These are phyloP conservation scores for Phyllosticta citribraziliensis DNA, from an alignment of 2,329 filamentous ascomycete species.

Conservation along the genomic window DNA sequence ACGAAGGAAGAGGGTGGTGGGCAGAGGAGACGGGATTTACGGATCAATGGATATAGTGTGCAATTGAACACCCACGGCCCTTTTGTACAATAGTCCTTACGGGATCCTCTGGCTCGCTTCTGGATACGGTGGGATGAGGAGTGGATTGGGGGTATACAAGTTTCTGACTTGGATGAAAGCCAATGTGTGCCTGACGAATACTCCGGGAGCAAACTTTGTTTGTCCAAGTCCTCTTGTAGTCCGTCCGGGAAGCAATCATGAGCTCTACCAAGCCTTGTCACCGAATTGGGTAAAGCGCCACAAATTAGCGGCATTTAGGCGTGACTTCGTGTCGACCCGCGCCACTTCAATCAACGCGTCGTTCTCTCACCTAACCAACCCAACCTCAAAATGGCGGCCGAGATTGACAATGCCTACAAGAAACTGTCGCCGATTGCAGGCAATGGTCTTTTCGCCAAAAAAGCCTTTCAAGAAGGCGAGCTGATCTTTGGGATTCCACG, in stretches of 20 bases:
- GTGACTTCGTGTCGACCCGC: slow-evolving; percentile 6
- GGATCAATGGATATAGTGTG: background rate
- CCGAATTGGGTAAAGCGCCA: no score
- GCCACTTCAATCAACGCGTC: background rate
- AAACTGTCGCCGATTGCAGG: slow-evolving; percentile 26
- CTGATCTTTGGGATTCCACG: slow-evolving; percentile 40
- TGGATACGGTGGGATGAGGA: background rate
- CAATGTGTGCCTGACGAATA: no score
- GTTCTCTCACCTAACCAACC: background rate
- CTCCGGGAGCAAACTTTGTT: no score
- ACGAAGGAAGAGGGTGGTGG: background rate
- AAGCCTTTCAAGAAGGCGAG: slow-evolving; percentile 38
- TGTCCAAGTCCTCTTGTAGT: no score
- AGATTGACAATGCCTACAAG: slow-evolving; percentile 10
- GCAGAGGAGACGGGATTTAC: background rate
- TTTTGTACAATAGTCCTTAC: background rate
- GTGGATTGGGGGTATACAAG: background rate
- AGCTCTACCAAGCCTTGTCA: no score
- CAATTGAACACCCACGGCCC: background rate
- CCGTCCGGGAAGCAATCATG: no score
- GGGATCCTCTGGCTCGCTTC: background rate
- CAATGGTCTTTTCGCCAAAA: slow-evolving; percentile 45
- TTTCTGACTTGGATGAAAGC: background rate
- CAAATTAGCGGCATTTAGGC: background rate
- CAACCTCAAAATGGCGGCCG: background rate